Conservation (phyloP, 2,329 filamentous ascomycete genomes). For the Hypoxylon sp. region DNA sequence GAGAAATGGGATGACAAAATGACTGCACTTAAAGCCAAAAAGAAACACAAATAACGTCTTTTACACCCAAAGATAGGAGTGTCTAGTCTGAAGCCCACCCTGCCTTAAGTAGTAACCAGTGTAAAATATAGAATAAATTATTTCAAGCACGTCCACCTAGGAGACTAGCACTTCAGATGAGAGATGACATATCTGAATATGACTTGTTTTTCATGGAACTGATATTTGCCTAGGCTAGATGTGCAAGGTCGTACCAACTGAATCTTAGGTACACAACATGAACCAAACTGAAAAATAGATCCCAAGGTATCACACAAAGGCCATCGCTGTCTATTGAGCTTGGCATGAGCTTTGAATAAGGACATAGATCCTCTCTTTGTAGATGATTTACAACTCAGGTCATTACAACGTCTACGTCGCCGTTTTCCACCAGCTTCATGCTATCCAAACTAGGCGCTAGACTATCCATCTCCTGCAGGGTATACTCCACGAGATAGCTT, state of each 20-base stretch:
- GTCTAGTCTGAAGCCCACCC: neutral
- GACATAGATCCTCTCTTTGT: neutral
- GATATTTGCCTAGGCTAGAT: neutral
- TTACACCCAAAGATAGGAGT: neutral
- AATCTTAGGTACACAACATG: neutral
- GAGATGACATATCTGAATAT: neutral
- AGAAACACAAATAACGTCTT: slow-evolving; percentile 48
- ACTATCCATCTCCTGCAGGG: slow-evolving; percentile 91
- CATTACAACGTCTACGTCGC: slow-evolving; percentile 61
- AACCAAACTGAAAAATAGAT: neutral
- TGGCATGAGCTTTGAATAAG: neutral
- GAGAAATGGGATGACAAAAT: slow-evolving; percentile 82
- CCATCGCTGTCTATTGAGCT: neutral
- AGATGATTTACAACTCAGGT: slow-evolving; percentile 31
- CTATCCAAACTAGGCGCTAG: slow-evolving; percentile 64
- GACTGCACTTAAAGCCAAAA: slow-evolving; percentile 54
- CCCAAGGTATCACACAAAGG: neutral
- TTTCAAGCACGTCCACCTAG: neutral
- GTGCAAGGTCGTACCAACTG: neutral
- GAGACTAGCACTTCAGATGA: neutral
- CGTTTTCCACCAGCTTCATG: slow-evolving; percentile 58
- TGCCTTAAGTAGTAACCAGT: neutral
- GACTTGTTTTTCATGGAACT: neutral
- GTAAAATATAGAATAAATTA: neutral
- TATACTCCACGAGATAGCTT: slow-evolving; percentile 95